Base-by-base conservation (phyloP, 495 filamentous ascomycete genomes). In the Xeromyces bisporus region DNA sequence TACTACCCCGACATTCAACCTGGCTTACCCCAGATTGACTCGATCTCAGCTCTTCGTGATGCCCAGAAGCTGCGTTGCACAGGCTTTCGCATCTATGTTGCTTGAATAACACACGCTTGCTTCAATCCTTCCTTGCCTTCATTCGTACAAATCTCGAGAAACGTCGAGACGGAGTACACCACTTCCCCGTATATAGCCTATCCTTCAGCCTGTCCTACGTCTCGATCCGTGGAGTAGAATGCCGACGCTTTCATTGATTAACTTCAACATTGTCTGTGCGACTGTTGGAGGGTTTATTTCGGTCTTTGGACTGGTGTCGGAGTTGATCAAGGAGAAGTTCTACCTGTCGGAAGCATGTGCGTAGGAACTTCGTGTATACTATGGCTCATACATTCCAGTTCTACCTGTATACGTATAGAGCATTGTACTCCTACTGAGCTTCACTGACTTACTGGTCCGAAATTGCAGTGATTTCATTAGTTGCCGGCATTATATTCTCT, bases 191-290 rank as follows among this genome's bases (percentile, higher is more conserved):
- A n/a, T n/a, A n/a, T n/a, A n/a, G n/a, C n/a, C n/a, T n/a, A n/a
- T n/a, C n/a, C n/a, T n/a, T n/a, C n/a, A n/a, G n/a, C n/a, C n/a
- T n/a, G n/a, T n/a, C n/a, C n/a, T n/a, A n/a, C n/a, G n/a, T n/a
- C n/a, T n/a, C n/a, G n/a, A 21, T 9, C 20, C 20, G 20, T 23
- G 7, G 15, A 24, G 24, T 11, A 48, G 59, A 43, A 93, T 93
- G 84, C 84, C 84, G 31, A 80, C 77, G 26, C 58, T 91, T 32
- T 67, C 64, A 4, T 40, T 82, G 26, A 76, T 69, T 45, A 84
- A 91, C 51, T 93, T 93, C 66, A 92, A 93, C 50, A 80, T 92
- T 36, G 71, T 83, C 35, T 75, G 80, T 44, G 75, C 80, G 34
- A 73, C 77, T 7, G 55, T 93, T 8, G 86, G 86, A 15, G 84